A percentile compares a stretch with the other conserved stretches of the same genome.
These are phyloP conservation scores for Aegle marmelos DNA, from an alignment of 345 rosid genomes.

Conservation along the genomic window DNA sequence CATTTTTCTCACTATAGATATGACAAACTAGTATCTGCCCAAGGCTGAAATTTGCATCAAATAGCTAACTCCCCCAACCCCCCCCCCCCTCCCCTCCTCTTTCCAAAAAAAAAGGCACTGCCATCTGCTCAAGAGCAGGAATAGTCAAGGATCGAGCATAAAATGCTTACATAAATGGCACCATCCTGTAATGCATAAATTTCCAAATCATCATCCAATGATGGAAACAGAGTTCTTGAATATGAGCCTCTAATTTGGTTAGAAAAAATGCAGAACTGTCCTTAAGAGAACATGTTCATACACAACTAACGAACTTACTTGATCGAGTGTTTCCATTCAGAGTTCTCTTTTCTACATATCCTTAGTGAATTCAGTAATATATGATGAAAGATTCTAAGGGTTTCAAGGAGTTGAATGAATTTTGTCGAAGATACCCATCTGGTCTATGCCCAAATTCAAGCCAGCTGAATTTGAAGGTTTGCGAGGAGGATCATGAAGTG, in stretches of 20 bases:
- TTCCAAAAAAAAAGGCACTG: neutral
- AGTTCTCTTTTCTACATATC: neutral
- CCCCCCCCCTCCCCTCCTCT: no score
- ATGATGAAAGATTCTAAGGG: neutral
- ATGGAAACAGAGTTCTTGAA: neutral
- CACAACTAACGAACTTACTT: neutral
- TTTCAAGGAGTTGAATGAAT: conserved; percentile 15
- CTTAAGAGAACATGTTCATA: neutral
- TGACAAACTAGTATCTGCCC: neutral
- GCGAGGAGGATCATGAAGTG: conserved; percentile 45
- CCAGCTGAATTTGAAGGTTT: conserved; percentile 1
- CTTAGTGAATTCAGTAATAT: neutral
- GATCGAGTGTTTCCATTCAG: neutral
- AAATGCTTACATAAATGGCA: neutral
- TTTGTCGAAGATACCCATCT: conserved; percentile 37
- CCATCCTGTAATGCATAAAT: neutral
- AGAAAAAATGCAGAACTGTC: neutral
- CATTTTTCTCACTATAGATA: neutral
- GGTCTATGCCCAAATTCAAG: conserved; percentile 40
- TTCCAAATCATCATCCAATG: neutral
- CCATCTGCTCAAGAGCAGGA: neutral
- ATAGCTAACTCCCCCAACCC: no score
- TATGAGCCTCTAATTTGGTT: neutral
- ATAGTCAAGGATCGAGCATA: neutral
- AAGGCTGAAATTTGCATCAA: neutral